A percentile compares a stretch with the other conserved stretches of the same genome.
Conservation (phyloP, 352 stramenopile species). For the Pythium coloratum region DNA sequence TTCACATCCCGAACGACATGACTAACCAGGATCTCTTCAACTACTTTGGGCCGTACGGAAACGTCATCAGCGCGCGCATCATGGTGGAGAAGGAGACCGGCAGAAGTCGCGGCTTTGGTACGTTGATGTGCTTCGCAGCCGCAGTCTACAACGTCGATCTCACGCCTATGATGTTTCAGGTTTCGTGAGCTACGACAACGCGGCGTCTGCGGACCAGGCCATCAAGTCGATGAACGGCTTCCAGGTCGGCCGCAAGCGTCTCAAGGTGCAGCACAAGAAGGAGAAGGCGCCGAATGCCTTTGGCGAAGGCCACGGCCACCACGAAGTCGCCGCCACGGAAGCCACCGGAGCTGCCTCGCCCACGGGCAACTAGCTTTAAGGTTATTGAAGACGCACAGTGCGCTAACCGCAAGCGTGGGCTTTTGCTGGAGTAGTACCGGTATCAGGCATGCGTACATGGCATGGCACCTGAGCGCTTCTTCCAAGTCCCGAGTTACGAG, state of each 20-base stretch:
- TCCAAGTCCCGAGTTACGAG: neutral
- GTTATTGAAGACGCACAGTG: slow-evolving; percentile 7
- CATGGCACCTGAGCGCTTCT: too few relatives aligned
- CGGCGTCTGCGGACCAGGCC: slow-evolving; percentile 87
- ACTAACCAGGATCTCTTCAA: slow-evolving; percentile 97
- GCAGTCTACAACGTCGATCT: neutral
- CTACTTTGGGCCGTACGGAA: slow-evolving; percentile 95
- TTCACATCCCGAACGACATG: slow-evolving; percentile 98
- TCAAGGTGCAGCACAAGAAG: slow-evolving; percentile 97
- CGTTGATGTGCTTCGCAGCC: slow-evolving; percentile 19
- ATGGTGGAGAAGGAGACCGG: slow-evolving; percentile 97
- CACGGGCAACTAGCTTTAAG: slow-evolving; percentile 36
- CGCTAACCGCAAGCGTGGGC: too few relatives aligned
- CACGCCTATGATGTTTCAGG: slow-evolving; percentile 40
- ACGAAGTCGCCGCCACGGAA: slow-evolving; percentile 50
- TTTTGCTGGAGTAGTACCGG: too few relatives aligned
- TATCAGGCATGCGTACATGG: too few relatives aligned
- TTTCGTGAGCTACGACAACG: slow-evolving; percentile 96
- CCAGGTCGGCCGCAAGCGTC: slow-evolving; percentile 94
- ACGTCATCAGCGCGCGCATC: slow-evolving; percentile 95
- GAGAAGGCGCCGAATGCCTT: slow-evolving; percentile 76
- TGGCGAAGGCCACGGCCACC: slow-evolving; percentile 61
- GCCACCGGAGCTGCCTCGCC: slow-evolving; percentile 32
- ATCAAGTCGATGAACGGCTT: slow-evolving; percentile 97
- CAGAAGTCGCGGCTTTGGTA: slow-evolving; percentile 93